These are phyloP conservation scores for Gossypium gossypioides DNA, from an alignment of 441 rosid species.

Conservation along the genomic window DNA sequence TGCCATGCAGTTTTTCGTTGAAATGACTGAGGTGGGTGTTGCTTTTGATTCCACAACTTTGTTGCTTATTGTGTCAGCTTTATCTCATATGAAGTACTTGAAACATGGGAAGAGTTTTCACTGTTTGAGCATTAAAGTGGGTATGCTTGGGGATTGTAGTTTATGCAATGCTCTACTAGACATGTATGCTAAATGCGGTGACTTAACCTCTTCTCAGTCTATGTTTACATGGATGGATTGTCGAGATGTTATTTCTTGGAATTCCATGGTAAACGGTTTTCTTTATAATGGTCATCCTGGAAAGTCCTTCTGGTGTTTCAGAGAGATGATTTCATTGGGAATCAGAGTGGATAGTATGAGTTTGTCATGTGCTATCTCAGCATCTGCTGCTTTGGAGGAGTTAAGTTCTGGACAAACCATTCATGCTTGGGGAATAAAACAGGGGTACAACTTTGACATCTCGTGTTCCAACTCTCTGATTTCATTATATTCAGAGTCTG, in stretches of 20 bases:
- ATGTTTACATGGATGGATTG: slow-evolving; percentile 25
- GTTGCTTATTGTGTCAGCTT: slow-evolving; percentile 32
- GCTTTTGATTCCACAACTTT: slow-evolving; percentile 44
- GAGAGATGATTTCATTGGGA: slow-evolving; percentile 27
- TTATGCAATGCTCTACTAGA: slow-evolving; percentile 45
- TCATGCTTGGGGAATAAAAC: slow-evolving; percentile 33
- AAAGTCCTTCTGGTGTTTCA: slow-evolving; percentile 34
- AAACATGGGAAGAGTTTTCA: slow-evolving; percentile 30
- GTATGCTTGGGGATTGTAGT: slow-evolving; percentile 28
- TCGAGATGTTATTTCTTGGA: slow-evolving; percentile 50
- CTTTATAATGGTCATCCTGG: slow-evolving; percentile 29
- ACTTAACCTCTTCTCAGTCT: slow-evolving; percentile 32
- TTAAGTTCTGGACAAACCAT: slow-evolving; percentile 28
- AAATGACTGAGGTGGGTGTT: slow-evolving; percentile 26
- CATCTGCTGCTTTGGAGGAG: slow-evolving; percentile 30
- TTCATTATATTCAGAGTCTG: slow-evolving; percentile 36
- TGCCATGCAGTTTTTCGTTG: slow-evolving; percentile 28
- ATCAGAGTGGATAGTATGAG: slow-evolving; percentile 33
- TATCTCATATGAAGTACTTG: slow-evolving; percentile 17
- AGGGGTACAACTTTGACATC: slow-evolving; percentile 25
- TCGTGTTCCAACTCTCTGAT: slow-evolving; percentile 46
- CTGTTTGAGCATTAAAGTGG: slow-evolving; percentile 31
- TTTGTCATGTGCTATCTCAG: slow-evolving; percentile 40
- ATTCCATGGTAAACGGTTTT: slow-evolving; percentile 43
- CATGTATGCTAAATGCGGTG: slow-evolving; percentile 47